Conservation (phyloP, 306 rosid species). For the Sindora glabra region DNA sequence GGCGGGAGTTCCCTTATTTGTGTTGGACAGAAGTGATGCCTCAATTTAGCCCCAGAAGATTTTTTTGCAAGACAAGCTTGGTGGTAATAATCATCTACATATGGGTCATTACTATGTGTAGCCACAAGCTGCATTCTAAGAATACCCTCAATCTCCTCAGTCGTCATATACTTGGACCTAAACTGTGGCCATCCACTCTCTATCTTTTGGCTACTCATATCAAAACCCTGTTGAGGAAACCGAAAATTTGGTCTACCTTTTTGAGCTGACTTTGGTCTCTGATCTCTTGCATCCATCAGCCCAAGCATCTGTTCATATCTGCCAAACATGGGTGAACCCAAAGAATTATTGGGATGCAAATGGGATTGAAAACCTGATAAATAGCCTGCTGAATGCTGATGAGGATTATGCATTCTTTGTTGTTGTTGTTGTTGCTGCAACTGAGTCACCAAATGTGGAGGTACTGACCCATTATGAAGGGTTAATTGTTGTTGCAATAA, state of each 20-base stretch:
- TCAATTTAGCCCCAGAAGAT: slow-evolving; percentile 69
- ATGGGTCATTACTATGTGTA: slow-evolving; percentile 94
- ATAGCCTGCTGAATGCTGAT: slow-evolving; percentile 44
- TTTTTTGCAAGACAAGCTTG: slow-evolving; percentile 87
- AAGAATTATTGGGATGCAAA: slow-evolving; percentile 39
- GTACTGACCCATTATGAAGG: slow-evolving; percentile 46
- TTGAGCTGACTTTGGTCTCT: slow-evolving; percentile 53
- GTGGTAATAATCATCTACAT: slow-evolving; percentile 93
- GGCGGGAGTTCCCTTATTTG: slow-evolving; percentile 83
- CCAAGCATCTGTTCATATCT: slow-evolving; percentile 80
- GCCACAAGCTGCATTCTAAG: slow-evolving; percentile 92
- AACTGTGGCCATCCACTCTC: slow-evolving; percentile 73
- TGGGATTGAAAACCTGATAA: slow-evolving; percentile 46
- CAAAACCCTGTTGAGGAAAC: slow-evolving; percentile 57
- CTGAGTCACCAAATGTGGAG: slow-evolving; percentile 46
- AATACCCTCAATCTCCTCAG: slow-evolving; percentile 85
- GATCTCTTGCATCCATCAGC: slow-evolving; percentile 70
- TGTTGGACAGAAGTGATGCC: slow-evolving; percentile 85
- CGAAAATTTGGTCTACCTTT: slow-evolving; percentile 51
- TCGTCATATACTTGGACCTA: slow-evolving; percentile 74
- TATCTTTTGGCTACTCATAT: slow-evolving; percentile 38
- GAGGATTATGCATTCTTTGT: slow-evolving; percentile 47
- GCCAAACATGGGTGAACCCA: slow-evolving; percentile 54
- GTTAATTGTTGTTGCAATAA: slow-evolving; percentile 50
- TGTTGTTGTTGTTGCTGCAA: slow-evolving; percentile 49